phyloP scores from a whole-genome alignment of 345 rosid genomes.

The Syzygium oleosum region DNA sequence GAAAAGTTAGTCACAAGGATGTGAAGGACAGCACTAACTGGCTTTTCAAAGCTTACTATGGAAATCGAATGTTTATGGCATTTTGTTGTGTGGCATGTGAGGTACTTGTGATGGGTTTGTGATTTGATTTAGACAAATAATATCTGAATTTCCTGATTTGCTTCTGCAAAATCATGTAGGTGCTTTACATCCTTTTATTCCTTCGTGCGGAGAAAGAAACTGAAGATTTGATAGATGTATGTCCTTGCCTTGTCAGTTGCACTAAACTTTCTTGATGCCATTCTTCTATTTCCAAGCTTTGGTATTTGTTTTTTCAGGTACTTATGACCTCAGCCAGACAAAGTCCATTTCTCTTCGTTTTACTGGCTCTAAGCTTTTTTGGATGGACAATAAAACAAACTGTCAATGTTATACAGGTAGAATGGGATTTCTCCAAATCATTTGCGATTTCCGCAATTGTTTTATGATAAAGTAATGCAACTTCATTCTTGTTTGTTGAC shows the following conservation, averaged over 20 bases:
- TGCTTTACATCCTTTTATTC: constrained; percentile 75
- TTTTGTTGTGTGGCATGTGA: constrained; percentile 92
- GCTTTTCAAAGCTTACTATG: constrained; percentile 91
- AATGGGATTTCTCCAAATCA: background rate
- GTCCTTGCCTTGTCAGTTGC: constrained; percentile 10
- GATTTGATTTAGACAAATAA: background rate
- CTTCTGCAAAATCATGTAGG: constrained; percentile 23
- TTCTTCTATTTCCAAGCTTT: background rate
- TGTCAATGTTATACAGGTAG: constrained; percentile 81
- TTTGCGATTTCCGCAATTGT: background rate
- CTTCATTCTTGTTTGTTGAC: background rate
- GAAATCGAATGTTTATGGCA: constrained; percentile 88
- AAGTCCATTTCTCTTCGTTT: constrained; percentile 38
- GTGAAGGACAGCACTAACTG: constrained; percentile 87
- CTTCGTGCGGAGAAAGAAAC: constrained; percentile 49
- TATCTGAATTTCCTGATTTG: constrained; percentile 1
- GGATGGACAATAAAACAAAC: constrained; percentile 84
- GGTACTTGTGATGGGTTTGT: constrained; percentile 30
- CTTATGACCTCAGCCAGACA: constrained; percentile 26
- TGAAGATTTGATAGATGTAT: constrained; percentile 57
- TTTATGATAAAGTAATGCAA: background rate
- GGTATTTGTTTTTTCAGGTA: constrained; percentile 32
- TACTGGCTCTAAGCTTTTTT: constrained; percentile 51
- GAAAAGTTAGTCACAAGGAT: constrained; percentile 91
- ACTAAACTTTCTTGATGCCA: background rate